Evolutionary conservation across 2,329 filamentous ascomycete genomes (phyloP), one percentile per base, ranked within the genome.

Genomic region (Hypomyces perniciosus): DNA sequence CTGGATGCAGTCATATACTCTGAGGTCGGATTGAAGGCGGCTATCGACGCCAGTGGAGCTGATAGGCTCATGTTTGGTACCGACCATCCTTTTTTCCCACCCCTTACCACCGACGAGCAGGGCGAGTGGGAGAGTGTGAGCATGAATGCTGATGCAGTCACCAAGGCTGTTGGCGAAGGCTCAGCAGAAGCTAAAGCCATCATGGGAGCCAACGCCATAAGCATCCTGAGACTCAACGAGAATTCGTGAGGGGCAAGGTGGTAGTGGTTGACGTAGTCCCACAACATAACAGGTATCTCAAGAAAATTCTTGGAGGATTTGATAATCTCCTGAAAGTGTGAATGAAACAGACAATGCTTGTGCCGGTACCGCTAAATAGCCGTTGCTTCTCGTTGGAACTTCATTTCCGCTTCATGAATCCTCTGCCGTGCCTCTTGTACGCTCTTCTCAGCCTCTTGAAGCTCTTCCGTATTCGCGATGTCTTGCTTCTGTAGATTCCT

Each of bases 1-100:
- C 78, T 96, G 1, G 90, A 96, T 68, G 90, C 90, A 0, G 90
- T 95, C 10, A 80, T 95, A 6, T 90, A 93, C 66, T 88, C 85
- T 0, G 81, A 86, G 43, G 81, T 88, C 8, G 87, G 86, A 0
- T 66, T 91, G 51, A 83, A 79, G 59, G 85, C 86, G 1, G 88
- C 88, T 0, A 76, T 88, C 2, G 79, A 83, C 26, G 85, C 84
- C 0, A 75, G 78, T 53, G 86, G 86, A 0, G 73, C 75, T 1
- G 86, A 90, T 59, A 75, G 86, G 53, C 69, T 92, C 46, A 79
- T 92, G 74, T 92, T 92, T 68, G 88, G 87, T 28, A 91, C 87
- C 0, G 88, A 91, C 64, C 86, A 91, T 65, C 88, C 88, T 0
- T 91, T 92, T 71, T 92, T 92, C 67, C 88, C 88, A n/a, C 87